Base-by-base conservation (phyloP, 768 basidiomycete species). In the Pholiota microspora region DNA sequence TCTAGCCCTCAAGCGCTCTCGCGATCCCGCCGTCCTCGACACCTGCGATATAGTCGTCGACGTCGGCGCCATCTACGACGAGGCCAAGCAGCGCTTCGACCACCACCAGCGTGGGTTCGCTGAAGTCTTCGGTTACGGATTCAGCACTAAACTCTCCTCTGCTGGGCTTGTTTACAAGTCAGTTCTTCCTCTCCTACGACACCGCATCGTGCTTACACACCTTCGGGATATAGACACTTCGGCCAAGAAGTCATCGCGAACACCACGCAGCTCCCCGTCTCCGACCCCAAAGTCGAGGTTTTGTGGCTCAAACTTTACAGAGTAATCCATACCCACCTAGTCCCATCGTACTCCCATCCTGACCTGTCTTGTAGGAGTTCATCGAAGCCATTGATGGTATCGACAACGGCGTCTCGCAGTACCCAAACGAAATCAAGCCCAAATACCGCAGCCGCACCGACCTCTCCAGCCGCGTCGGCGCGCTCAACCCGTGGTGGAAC, bases 81-180 rank as follows among this genome's bases (percentile, higher is more conserved):
- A 86, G 64, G 73, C 73, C 56, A 83, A 77, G 52, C 82, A 87
- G 50, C 80, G 88, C 34, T 99, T 93, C 68, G 96, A 99, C 70
- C 96, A 99, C 67, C 96, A 99, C 66, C 96, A 99, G 65, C 84
- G 95, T 36, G 94, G 89, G 0, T 99, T 99, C 69, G 77, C 76
- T 5, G 90, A 96, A 66, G 81, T 90, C 23, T 97, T 99, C 66
- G 96, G 94, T 2, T 76, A 88, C 59, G 93, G 89, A 8, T 94
- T 90, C 66, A 73, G 71, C 18, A 98, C 93, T 52, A 99, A 98
- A 73, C 72, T 99, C 29, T 91, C 88, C 18, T 92, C 89, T 13
- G 96, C 96, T 1, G 96, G 96, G 12, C 74, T 99, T 59, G 81
- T 99, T 29, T 98, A 96, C 83, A 99, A 98, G 96, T 92, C 62